phyloP scores from a whole-genome alignment of 2,329 filamentous ascomycete genomes.

The Fusarium pseudocircinatum region DNA sequence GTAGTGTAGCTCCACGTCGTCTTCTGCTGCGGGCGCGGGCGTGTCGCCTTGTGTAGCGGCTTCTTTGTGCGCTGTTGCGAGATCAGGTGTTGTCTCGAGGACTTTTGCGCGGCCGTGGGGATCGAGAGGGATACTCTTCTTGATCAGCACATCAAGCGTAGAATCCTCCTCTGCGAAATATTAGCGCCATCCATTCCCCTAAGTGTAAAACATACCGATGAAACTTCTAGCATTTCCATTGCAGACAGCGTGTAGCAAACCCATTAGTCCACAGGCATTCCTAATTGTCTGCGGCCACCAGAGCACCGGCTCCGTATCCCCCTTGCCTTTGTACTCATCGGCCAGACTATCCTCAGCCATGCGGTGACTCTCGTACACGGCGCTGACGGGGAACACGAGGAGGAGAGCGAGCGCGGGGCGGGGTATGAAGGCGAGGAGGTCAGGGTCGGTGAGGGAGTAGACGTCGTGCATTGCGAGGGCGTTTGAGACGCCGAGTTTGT shows the following conservation, averaged over 20 bases:
- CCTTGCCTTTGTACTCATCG: slow-evolving; percentile 73
- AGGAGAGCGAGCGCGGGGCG: slow-evolving; percentile 89
- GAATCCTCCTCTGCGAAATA: slow-evolving; percentile 55
- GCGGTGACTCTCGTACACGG: slow-evolving; percentile 81
- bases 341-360: slow-evolving; percentile 74
- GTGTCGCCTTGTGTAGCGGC: slow-evolving; percentile 85
- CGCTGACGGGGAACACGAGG: slow-evolving; percentile 88
- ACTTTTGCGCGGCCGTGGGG: slow-evolving; percentile 74
- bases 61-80: slow-evolving; percentile 81
- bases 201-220: slow-evolving; percentile 57
- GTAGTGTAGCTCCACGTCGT: slow-evolving; percentile 91
- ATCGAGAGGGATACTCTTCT: slow-evolving; percentile 74
- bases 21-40: slow-evolving; percentile 77
- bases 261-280: slow-evolving; percentile 93
- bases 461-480: slow-evolving; percentile 87
- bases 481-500: slow-evolving; percentile 83
- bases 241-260: slow-evolving; percentile 80
- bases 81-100: slow-evolving; percentile 77
- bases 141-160: slow-evolving; percentile 72
- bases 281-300: slow-evolving; percentile 97
- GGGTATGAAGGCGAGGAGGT: slow-evolving; percentile 86
- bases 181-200: not conserved
- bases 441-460: slow-evolving; percentile 86
- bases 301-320: slow-evolving; percentile 77
- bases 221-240: slow-evolving; percentile 77